These are phyloP conservation scores for Soucietia sequanensis DNA, from an alignment of 805 yeast species.

Conservation along the genomic window DNA sequence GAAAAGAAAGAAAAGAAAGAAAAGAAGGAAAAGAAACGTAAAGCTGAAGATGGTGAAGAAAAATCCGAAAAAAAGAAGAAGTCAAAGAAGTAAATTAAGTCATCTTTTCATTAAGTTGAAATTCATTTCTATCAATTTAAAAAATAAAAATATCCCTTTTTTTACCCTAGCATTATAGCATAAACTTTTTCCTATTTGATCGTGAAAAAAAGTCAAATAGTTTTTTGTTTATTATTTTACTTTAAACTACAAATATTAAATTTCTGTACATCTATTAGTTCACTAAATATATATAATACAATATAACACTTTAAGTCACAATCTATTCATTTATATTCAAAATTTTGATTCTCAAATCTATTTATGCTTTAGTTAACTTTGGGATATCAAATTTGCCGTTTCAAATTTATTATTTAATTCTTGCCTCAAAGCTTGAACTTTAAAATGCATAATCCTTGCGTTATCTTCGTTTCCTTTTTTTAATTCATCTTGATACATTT, in stretches of 20 bases:
- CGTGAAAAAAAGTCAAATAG: no score
- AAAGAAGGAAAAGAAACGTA: constrained; percentile 43
- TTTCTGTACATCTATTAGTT: not conserved
- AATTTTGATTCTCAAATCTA: not conserved
- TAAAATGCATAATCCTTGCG: constrained; percentile 18
- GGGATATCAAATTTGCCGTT: constrained; percentile 1
- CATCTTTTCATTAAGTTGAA: not conserved
- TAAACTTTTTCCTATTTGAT: no score
- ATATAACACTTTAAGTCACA: no score
- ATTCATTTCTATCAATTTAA: no score
- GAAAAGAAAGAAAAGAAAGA: constrained; percentile 63
- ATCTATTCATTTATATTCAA: no score
- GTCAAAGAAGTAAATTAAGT: constrained; percentile 31
- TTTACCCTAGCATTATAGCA: no score
- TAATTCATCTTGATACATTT: constrained; percentile 10
- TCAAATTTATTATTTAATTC: constrained; percentile 8
- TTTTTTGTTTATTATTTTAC: constrained; percentile 2
- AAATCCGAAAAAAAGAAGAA: constrained; percentile 52
- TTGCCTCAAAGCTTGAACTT: constrained; percentile 11
- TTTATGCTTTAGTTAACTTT: not conserved
- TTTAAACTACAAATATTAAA: no score
- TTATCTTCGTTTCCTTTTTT: constrained; percentile 18
- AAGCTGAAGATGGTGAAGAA: constrained; percentile 36
- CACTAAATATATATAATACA: no score
- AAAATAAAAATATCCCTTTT: no score